These are phyloP conservation scores for Paecilomyces sp. DNA, from an alignment of 2,329 filamentous ascomycete species.

Conservation along the genomic window DNA sequence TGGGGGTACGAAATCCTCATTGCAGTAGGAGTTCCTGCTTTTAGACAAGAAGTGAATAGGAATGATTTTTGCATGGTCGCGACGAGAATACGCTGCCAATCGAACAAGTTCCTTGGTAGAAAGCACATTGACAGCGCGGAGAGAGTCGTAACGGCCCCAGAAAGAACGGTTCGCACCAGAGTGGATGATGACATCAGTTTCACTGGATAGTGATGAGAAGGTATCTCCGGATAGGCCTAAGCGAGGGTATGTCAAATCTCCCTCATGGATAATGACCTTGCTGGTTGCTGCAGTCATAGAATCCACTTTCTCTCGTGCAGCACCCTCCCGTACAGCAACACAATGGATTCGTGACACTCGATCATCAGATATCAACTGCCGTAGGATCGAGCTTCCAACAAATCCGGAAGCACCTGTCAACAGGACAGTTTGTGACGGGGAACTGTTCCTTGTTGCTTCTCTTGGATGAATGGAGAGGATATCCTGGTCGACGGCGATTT, in stretches of 20 bases:
- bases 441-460: neutral
- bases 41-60: constrained; percentile 26
- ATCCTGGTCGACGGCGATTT: neutral
- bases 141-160: constrained; percentile 20
- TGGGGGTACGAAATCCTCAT: constrained; percentile 14
- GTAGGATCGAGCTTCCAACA: neutral
- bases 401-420: neutral
- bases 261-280: constrained; percentile 4
- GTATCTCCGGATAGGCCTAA: constrained; percentile 2
- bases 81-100: constrained; percentile 11
- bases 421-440: neutral
- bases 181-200: constrained; percentile 8
- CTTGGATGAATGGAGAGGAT: neutral
- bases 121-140: constrained; percentile 19
- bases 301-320: neutral
- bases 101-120: constrained; percentile 18
- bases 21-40: constrained; percentile 10
- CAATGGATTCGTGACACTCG: neutral
- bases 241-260: constrained; percentile 2
- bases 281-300: neutral
- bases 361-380: neutral
- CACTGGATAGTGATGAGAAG: neutral
- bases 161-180: constrained; percentile 13
- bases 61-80: constrained; percentile 2
- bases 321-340: neutral